These are phyloP conservation scores for Sequoia sempervirens DNA, from an alignment of 75 land plant species.

Conservation along the genomic window DNA sequence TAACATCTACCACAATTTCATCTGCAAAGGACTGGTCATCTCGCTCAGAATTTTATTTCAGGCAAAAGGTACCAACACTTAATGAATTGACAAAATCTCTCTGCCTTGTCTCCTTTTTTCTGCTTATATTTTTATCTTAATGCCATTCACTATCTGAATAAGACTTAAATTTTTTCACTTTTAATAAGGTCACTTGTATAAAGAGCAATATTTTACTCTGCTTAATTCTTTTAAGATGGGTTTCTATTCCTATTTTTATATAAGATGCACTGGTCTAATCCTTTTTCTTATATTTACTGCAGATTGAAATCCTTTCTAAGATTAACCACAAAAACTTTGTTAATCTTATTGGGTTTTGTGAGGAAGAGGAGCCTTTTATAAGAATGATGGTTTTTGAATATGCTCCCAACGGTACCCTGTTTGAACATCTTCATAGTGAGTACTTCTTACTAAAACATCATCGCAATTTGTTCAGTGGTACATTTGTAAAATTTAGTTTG, in stretches of 20 bases:
- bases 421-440: slow-evolving; percentile 89
- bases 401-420: slow-evolving; percentile 83
- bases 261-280: not conserved
- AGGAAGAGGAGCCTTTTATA: slow-evolving; percentile 74
- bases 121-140: not conserved
- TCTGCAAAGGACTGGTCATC: slow-evolving; percentile 68
- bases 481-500: not conserved
- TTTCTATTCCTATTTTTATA: not conserved
- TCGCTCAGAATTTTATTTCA: slow-evolving; percentile 50
- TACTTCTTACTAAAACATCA: not conserved
- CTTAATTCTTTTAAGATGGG: not conserved
- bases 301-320: slow-evolving; percentile 74
- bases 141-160: not conserved
- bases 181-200: not conserved
- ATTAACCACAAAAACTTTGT: slow-evolving; percentile 91
- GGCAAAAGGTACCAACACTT: slow-evolving; percentile 52
- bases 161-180: not conserved
- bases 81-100: not conserved
- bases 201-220: not conserved
- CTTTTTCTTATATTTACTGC: not conserved
- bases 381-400: slow-evolving; percentile 96
- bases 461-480: not conserved
- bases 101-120: not conserved
- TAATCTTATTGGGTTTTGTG: slow-evolving; percentile 86
- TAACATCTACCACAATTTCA: slow-evolving; percentile 40